phyloP scores from a whole-genome alignment of 1,284 basidiomycete genomes.

The Violaceomyces palustris region DNA sequence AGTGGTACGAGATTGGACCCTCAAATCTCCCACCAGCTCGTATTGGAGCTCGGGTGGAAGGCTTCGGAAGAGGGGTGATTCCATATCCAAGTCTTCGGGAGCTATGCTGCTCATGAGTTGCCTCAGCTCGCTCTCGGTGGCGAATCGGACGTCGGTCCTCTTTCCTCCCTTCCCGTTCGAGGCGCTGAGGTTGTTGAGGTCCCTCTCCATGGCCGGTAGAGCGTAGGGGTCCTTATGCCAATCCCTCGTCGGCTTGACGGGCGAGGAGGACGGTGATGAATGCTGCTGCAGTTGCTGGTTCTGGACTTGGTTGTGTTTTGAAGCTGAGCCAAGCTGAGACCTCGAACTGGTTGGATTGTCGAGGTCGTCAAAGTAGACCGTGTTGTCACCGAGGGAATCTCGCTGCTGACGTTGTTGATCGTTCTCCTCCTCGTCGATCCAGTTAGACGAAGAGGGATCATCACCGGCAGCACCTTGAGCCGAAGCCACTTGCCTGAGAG shows the following conservation, averaged over 20 bases:
- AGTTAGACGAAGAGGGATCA: too few relatives aligned
- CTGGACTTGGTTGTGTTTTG: slow-evolving; percentile 5
- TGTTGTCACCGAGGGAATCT: slow-evolving; percentile 57
- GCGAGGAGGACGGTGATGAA: slow-evolving; percentile 50
- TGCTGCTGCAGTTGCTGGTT: too few relatives aligned
- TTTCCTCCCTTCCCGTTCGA: slow-evolving; percentile 19
- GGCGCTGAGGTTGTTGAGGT: slow-evolving; percentile 22
- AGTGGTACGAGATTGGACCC: slow-evolving; percentile 86
- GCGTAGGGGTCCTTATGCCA: slow-evolving; percentile 50
- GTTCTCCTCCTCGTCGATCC: too few relatives aligned
- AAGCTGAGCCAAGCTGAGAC: slow-evolving; percentile 6
- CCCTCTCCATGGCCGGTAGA: slow-evolving; percentile 42
- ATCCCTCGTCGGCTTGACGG: slow-evolving; percentile 54
- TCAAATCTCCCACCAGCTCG: slow-evolving; percentile 93
- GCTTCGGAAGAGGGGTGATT: slow-evolving; percentile 64
- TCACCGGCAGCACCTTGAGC: too few relatives aligned
- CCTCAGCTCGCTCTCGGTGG: slow-evolving; percentile 47
- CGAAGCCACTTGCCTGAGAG: slow-evolving; percentile 66
- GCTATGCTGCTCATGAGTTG: slow-evolving; percentile 43
- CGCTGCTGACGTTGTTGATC: too few relatives aligned
- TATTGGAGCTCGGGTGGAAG: slow-evolving; percentile 95
- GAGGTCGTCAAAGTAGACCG: slow-evolving; percentile 43
- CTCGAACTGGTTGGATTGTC: slow-evolving; percentile 64
- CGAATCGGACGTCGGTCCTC: slow-evolving; percentile 46
- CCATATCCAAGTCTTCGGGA: slow-evolving; percentile 48